Evolutionary conservation across 2,329 filamentous ascomycete genomes (phyloP).

Genomic region (Botrytis pseudocinerea): DNA sequence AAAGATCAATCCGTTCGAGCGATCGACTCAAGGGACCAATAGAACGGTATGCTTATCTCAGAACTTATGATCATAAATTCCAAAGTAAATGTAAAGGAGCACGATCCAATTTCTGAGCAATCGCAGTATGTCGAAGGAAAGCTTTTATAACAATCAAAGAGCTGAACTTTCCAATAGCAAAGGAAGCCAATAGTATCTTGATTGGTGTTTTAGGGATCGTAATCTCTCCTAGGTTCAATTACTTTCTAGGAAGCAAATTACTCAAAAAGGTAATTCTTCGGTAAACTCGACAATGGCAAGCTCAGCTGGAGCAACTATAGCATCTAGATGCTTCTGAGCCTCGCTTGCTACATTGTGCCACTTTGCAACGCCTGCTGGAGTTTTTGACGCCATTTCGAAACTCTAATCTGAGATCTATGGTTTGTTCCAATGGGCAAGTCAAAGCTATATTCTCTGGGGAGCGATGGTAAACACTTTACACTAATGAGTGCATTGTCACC

Average conservation of each 20-base stretch:
- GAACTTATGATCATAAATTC: not conserved
- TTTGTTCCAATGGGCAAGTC: not conserved
- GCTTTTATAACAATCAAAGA: constrained; percentile 44
- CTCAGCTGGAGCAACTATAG: not conserved
- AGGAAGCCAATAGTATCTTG: constrained; percentile 28
- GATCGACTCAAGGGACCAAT: not conserved
- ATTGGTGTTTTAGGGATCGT: constrained; percentile 37
- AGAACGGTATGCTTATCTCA: not conserved
- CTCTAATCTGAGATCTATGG: not conserved
- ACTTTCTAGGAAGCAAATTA: not conserved
- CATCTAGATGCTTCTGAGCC: not conserved
- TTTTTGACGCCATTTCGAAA: not conserved
- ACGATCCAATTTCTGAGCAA: constrained; percentile 48
- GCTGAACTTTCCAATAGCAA: constrained; percentile 29
- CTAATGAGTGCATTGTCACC: not conserved
- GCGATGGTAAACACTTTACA: not conserved
- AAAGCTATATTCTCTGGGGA: not conserved
- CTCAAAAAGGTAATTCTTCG: not conserved
- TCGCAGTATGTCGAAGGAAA: constrained; percentile 50
- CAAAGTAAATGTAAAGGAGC: no score
- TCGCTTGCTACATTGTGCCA: not conserved
- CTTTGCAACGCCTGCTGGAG: not conserved
- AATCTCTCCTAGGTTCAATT: not conserved
- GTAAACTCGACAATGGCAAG: not conserved
- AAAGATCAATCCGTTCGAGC: not conserved